A percentile compares a stretch with the other conserved stretches of the same genome.
phyloP scores from a whole-genome alignment of 2,329 filamentous ascomycete genomes.

The Emericellopsis cladophorae region DNA sequence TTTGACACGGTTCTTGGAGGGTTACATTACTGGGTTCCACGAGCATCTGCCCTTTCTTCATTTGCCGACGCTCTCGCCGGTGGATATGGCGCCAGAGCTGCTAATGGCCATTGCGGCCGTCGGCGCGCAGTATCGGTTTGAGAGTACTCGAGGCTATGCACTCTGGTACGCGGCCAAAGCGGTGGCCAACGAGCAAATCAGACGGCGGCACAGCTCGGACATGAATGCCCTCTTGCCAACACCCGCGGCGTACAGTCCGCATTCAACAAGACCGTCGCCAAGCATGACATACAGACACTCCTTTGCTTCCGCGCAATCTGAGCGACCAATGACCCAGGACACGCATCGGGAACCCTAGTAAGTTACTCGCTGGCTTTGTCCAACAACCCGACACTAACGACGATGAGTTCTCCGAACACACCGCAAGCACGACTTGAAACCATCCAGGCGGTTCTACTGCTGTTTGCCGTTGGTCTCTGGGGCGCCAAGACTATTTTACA shows the following conservation, averaged over 20 bases:
- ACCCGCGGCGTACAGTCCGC: conserved; percentile 44
- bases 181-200: conserved; percentile 45
- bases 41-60: conserved; percentile 49
- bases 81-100: conserved; percentile 54
- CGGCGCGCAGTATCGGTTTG: conserved; percentile 53
- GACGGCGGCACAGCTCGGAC: conserved; percentile 42
- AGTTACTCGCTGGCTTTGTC: conserved; percentile 11
- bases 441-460: conserved; percentile 48
- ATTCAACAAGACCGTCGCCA: conserved; percentile 46
- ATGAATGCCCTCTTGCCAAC: conserved; percentile 43
- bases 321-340: conserved; percentile 43
- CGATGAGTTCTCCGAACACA: conserved; percentile 41
- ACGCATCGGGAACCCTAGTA: conserved; percentile 48
- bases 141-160: conserved; percentile 43
- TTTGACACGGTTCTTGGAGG: conserved; percentile 54
- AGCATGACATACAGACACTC: conserved; percentile 45
- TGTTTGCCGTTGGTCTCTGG: conserved; percentile 50
- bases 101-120: conserved; percentile 55
- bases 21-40: conserved; percentile 56
- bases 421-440: conserved; percentile 49
- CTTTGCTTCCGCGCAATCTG: conserved; percentile 44
- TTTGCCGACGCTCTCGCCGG: conserved; percentile 50
- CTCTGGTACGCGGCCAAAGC: conserved; percentile 50
- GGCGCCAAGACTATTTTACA: conserved; percentile 46
- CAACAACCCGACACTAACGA: not conserved